Evolutionary conservation across 225 moss, liverwort and hornwort genomes (phyloP).

Genomic region (Straminergon stramineum): DNA sequence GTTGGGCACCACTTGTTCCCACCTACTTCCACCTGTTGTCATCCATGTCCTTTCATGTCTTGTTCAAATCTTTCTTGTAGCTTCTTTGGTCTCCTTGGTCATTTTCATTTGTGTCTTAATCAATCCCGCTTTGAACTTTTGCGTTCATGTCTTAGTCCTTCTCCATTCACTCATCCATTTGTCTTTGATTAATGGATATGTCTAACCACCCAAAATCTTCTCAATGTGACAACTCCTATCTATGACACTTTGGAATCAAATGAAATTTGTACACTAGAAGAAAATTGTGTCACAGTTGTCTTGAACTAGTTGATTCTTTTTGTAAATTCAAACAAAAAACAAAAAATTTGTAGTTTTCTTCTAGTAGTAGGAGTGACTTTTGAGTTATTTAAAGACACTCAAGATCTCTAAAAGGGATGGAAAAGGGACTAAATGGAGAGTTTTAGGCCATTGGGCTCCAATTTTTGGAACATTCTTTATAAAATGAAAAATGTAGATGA

Average conservation of each 20-base stretch:
- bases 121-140: neutral
- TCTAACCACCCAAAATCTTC: rapidly evolving
- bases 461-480: neutral
- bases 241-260: neutral
- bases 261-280: too few relatives aligned
- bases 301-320: too few relatives aligned
- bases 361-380: too few relatives aligned
- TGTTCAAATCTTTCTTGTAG: neutral
- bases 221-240: neutral
- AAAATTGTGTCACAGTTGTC: too few relatives aligned
- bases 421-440: neutral
- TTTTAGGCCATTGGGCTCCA: neutral
- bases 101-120: neutral
- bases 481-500: neutral
- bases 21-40: rapidly evolving
- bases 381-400: neutral
- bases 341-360: too few relatives aligned
- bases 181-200: neutral
- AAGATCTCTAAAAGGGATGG: neutral
- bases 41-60: neutral
- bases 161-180: neutral
- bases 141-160: too few relatives aligned
- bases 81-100: too few relatives aligned
- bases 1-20: rapidly evolving
- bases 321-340: too few relatives aligned